Percentiles rank a stretch among this genome's conserved stretches.
These are phyloP conservation scores for Coemansia sp. DNA, from an alignment of 192 early-diverging fungal genomes.

Conservation along the genomic window DNA sequence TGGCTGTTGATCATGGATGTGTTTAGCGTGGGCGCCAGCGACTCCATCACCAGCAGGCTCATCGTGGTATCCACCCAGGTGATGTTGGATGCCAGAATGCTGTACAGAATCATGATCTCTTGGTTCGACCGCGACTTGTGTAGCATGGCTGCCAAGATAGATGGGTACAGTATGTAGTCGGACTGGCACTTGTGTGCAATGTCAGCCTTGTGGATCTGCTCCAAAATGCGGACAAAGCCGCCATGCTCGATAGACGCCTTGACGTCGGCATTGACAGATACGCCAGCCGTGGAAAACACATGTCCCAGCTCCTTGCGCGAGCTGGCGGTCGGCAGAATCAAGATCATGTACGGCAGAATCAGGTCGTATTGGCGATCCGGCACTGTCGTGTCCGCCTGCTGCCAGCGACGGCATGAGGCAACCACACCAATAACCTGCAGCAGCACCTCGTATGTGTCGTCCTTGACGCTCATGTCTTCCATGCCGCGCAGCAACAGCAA, in stretches of 20 bases:
- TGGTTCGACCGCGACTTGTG: slow-evolving; percentile 48
- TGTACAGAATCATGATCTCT: slow-evolving; percentile 50
- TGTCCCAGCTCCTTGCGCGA: slow-evolving; percentile 64
- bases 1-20: slow-evolving; percentile 34
- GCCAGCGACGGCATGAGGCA: slow-evolving; percentile 57
- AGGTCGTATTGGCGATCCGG: slow-evolving; percentile 29
- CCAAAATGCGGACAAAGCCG: slow-evolving; percentile 41
- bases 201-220: slow-evolving; percentile 47
- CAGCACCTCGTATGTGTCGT: slow-evolving; percentile 67
- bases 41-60: slow-evolving; percentile 52
- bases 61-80: slow-evolving; percentile 46
- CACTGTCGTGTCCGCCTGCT: slow-evolving; percentile 27
- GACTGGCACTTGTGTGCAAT: slow-evolving; percentile 47
- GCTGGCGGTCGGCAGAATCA: slow-evolving; percentile 75
- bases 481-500: slow-evolving; percentile 80
- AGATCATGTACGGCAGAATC: slow-evolving; percentile 75
- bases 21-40: slow-evolving; percentile 44
- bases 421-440: slow-evolving; percentile 73
- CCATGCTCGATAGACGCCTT: slow-evolving; percentile 43
- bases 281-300: slow-evolving; percentile 36
- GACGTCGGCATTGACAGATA: slow-evolving; percentile 21
- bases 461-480: slow-evolving; percentile 71
- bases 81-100: slow-evolving; percentile 44
- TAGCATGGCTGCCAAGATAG: slow-evolving; percentile 48
- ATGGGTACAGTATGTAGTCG: slow-evolving; percentile 52